Evolutionary conservation across 192 early-diverging fungal genomes (phyloP), one percentile per base, ranked within the genome.

Genomic region (Funneliformis geosporum): DNA sequence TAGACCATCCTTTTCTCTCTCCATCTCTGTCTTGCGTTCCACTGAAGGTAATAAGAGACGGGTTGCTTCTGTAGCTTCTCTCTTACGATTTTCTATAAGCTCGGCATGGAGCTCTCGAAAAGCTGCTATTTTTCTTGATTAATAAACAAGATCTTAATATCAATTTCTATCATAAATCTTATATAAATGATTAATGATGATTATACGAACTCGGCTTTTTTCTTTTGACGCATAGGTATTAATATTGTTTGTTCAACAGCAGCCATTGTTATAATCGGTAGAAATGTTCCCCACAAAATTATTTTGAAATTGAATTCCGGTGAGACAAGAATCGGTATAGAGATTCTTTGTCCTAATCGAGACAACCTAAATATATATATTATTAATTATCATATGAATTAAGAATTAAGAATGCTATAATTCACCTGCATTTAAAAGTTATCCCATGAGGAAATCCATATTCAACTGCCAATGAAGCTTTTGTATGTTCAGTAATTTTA

Each of bases 11-110:
- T 93, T 91, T 9, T 80, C 83, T 44, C 92, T 91, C 40, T 92
- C 93, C n/a, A 83, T 82, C 16, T 90, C 90, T 59, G 82, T 83
- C 80, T 96, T 95, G 8, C 92, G 87, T 46, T 87, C 84, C 0
- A 93, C 92, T 14, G 88, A 85, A 11, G 91, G 91, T 40, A 82
- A 73, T 88, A 99, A 89, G 8, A 98, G 76, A 12, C 83, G 83
- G 23, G 92, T 86, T 0, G 97, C 93, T 76, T 95, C 92, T 40
- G 91, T 84, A 1, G 96, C 97, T 72, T 95, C 94, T 60, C 89
- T 86, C 80, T 92, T 92, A 62, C 94, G 90, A 46, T 73, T 87
- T 21, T 80, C 79, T 76, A 95, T 87, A 82, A 87, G 87, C 16
- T 89, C 87, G 0, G 87, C 87, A 79, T 92, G 93, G 62, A 90